Conservation (phyloP, 306 rosid species). For the Prunus armeniaca region DNA sequence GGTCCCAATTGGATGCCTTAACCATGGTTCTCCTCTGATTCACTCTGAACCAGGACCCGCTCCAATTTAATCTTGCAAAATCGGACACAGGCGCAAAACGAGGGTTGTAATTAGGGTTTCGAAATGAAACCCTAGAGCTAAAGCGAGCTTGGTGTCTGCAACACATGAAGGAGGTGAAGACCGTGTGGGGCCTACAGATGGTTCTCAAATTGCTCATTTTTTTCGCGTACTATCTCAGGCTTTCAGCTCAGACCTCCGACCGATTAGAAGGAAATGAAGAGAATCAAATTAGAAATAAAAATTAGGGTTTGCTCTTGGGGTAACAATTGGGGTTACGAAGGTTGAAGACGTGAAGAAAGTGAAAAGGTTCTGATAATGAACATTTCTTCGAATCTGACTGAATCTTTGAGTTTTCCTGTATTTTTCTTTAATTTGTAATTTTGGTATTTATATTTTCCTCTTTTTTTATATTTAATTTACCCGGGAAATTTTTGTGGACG, state of each 20-base stretch:
- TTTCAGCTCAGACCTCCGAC: not conserved
- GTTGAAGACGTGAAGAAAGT: constrained; percentile 37
- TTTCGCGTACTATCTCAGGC: not conserved
- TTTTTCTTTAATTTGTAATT: constrained; percentile 7
- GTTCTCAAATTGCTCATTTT: constrained; percentile 66
- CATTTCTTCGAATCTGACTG: constrained; percentile 32
- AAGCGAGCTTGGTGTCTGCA: constrained; percentile 55
- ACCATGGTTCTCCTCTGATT: constrained; percentile 66
- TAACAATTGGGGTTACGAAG: not conserved
- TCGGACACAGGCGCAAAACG: constrained; percentile 30
- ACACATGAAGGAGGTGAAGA: constrained; percentile 51
- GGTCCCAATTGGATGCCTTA: constrained; percentile 66
- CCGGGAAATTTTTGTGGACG: constrained; percentile 35
- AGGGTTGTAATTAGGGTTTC: constrained; percentile 49
- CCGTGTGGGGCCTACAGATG: constrained; percentile 53
- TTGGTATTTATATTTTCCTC: not conserved
- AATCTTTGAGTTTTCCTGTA: constrained; percentile 16
- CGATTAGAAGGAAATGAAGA: constrained; percentile 9
- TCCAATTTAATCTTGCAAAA: constrained; percentile 29
- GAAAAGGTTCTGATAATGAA: constrained; percentile 24
- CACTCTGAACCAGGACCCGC: constrained; percentile 46
- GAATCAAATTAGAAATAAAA: not conserved
- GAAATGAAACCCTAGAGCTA: constrained; percentile 44
- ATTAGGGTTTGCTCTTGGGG: not conserved
- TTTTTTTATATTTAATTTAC: not conserved